phyloP scores from a whole-genome alignment of 169 alveolate species.

The Plasmodium ovale region DNA sequence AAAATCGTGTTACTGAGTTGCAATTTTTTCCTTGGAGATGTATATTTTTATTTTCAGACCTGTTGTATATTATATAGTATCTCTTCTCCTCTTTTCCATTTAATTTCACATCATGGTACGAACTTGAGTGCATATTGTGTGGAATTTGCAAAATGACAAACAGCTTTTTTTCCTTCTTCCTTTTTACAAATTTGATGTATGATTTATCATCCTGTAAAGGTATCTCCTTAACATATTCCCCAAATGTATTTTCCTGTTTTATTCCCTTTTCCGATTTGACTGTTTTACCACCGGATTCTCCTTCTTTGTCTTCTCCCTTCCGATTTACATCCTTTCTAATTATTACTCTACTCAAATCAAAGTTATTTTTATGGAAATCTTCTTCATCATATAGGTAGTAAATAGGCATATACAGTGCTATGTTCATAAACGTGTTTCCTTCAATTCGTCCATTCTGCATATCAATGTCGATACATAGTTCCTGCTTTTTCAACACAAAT shows the following conservation, averaged over 20 bases:
- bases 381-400: slow-evolving; percentile 63
- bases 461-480: slow-evolving; percentile 40
- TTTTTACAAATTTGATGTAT: slow-evolving; percentile 32
- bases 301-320: not conserved
- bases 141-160: slow-evolving; percentile 61
- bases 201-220: slow-evolving; percentile 17
- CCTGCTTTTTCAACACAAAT: slow-evolving; percentile 50
- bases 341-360: slow-evolving; percentile 28
- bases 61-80: slow-evolving; percentile 60
- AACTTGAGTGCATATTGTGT: slow-evolving; percentile 34
- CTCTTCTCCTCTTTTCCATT: slow-evolving; percentile 21
- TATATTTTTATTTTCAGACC: not conserved
- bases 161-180: slow-evolving; percentile 30
- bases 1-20: not conserved
- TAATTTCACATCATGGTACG: slow-evolving; percentile 40
- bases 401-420: slow-evolving; percentile 65
- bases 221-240: not conserved
- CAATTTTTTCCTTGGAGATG: not conserved
- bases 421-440: slow-evolving; percentile 58
- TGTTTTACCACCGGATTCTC: not conserved
- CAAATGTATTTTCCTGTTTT: not conserved
- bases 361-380: slow-evolving; percentile 31
- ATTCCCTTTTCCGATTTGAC: not conserved
- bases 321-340: slow-evolving; percentile 7
- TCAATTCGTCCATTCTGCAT: slow-evolving; percentile 62